Base-by-base conservation (phyloP, 371 early-diverging fungal genomes). In the Rhizopus microsporus region DNA sequence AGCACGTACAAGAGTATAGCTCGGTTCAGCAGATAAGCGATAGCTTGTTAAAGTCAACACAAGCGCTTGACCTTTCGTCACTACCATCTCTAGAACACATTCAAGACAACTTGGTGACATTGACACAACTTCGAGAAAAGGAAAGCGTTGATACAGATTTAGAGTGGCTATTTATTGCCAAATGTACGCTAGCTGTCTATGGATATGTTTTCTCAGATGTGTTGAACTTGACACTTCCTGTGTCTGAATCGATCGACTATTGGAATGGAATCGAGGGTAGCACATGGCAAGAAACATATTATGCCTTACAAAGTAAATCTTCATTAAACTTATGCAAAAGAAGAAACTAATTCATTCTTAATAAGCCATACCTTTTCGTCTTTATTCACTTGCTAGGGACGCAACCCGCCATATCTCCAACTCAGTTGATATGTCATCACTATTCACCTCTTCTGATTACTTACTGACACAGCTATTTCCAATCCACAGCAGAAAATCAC, bases 251-350 rank as follows among this genome's bases (percentile, higher is more conserved):
- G 34, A 81, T 90, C 31, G 66, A 77, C 32, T 90, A 89, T 57
- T 92, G 92, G 92, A 77, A 82, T 46, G 68, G 77, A 0, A 74
- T 85, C 45, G 78, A 82, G 38, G 81, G 80, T 23, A 83, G 77
- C 30, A 59, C 66, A 3, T 23, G 68, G 0, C 67, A 78, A 55
- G 76, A 83, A 53, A 48, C 68, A 0, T 64, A 82, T 49, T 88
- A 90, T 56, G 75, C 83, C 31, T 50, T 89, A 12, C 85, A 88
- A 60, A 84, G 83, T 77, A 78, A 52, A 7, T 12, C 7, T 7
- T 17, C 42, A 10, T 42, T 7, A n/a, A 7, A 29, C 47, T 49
- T 2, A 23, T 10, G 29, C 7, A 35, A 34, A 37, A 37, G 5
- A 37, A 47, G 40, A 35, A 12, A 31, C 13, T 57, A n/a, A 33